Evolutionary conservation across 1,284 basidiomycete genomes (phyloP).

Genomic region (Cryptococcus hybrid): DNA sequence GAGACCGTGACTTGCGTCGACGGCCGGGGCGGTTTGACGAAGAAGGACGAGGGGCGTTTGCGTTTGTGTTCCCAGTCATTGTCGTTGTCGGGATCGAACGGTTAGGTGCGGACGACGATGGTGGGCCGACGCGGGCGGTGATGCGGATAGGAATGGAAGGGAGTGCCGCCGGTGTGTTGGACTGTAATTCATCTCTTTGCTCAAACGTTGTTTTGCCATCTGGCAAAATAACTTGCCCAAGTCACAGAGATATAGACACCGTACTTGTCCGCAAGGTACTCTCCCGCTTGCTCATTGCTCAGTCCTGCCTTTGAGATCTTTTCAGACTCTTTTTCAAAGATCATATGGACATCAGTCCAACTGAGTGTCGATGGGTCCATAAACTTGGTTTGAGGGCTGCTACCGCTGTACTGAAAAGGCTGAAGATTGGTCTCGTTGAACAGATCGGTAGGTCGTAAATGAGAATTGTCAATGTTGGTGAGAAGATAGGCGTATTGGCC

Average conservation of each 20-base stretch:
- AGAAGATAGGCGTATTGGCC: slow-evolving; percentile 6
- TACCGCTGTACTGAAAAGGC: not conserved
- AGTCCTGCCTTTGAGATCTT: not conserved
- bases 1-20: not conserved
- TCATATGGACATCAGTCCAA: not conserved
- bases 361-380: not conserved
- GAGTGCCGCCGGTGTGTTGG: no score
- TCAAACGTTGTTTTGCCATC: not conserved
- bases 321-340: slow-evolving; percentile 1
- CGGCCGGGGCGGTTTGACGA: not conserved
- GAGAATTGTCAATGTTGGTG: not conserved
- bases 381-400: not conserved
- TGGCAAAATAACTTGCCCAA: not conserved
- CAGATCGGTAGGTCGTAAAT: not conserved
- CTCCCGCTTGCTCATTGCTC: not conserved
- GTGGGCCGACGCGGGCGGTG: no score
- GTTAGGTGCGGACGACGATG: no score
- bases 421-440: not conserved
- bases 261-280: slow-evolving; percentile 3
- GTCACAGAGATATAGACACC: not conserved
- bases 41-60: not conserved
- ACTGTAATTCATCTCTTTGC: not conserved
- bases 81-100: no score
- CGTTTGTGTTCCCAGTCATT: not conserved
- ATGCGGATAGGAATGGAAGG: no score